Evolutionary conservation across 2,329 filamentous ascomycete genomes (phyloP), one percentile per base, ranked within the genome.

Genomic region (Alternaria triticimaculans): DNA sequence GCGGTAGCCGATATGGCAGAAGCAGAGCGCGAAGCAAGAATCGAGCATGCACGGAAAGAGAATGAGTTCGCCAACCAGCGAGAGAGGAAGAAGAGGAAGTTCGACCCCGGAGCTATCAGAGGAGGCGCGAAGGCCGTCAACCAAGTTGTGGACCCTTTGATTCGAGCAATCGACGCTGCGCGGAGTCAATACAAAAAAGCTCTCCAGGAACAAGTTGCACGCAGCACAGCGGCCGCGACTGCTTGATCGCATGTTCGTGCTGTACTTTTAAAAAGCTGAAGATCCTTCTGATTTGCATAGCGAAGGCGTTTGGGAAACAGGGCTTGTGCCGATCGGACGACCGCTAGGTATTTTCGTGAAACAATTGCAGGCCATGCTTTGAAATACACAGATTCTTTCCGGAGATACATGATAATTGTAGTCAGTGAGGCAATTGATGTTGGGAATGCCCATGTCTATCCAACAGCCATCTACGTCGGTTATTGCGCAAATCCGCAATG

Each of bases 1-100:
- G 89, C 90, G 15, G 92, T 97, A 2, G 92, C 91, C 0, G 86
- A 88, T 14, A 90, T 93, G 72, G 96, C 96, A 0, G 94, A 97
- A 74, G 84, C 84, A 58, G 91, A 92, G 65, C 87, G 92, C 28
- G 84, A 89, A 55, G 84, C 86, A n/a, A 84, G 88, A 57, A 87
- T 96, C 15, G 87, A 88, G 45, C 85, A 84, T 55, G 83, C 89
- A 64, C 93, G 90, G 80, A 86, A 87, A 67, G 89, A 94, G 72
- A 90, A 93, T 15, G 86, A 90, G 56, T 88, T 90, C 60, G 84
- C 92, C 62, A 91, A 89, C 70, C 85, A 92, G 72, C 86, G 86
- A 65, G 96, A 93, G 0, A 89, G 90, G 7, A 92, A 90, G 81
- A 92, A 90, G 80, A 84, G 90, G 25, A 87, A 87, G 63, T 89